Evolutionary conservation across 129 eudicot species (phyloP), one percentile per base, ranked within the genome.

Genomic region (Erigeron canadensis): DNA sequence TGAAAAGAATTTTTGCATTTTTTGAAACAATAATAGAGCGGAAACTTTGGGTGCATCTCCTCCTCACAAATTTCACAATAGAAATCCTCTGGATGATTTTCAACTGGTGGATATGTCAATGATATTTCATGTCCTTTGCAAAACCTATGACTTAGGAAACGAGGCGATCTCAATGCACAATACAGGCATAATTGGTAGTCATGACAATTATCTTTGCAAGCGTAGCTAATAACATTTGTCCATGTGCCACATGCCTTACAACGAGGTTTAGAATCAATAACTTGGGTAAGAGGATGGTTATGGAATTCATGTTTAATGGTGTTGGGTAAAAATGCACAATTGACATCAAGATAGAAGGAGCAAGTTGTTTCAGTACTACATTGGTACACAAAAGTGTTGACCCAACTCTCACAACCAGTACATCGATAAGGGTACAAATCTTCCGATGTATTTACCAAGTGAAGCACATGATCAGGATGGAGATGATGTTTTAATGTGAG

Each of bases 1-100:
- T 71, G 75, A 71, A 71, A 71, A 12, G 66, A 57, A 19, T 57
- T 71, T 55, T 56, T 57, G 56, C 75, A 71, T 42, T 22, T 28
- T 28, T 28, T 10, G 11, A 4, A n/a, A 55, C 66, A 57, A 41
- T 71, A 28, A 22, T 71, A 71, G 21, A 71, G 56, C 7, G 66
- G 66, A 5, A 4, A 12, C 12, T 41, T 53, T 11, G 74, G 74
- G 63, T 69, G 50, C 74, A 69, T 53, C 54, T 69, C 63, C 11
- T 0, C 0, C 63, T 69, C 74, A 10, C 74, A 51, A 9, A 69
- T 69, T 8, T 69, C 74, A 69, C 63, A 69, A 69, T 23, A 69
- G 28, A 69, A 37, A 28, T 69, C 62, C 46, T 69, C 73, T 4
- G 62, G 62, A 50, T 50, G 60, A 1, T 70, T 41, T 7, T 54